Conservation (phyloP, 192 early-diverging fungal species). For the Coemansia sp. region DNA sequence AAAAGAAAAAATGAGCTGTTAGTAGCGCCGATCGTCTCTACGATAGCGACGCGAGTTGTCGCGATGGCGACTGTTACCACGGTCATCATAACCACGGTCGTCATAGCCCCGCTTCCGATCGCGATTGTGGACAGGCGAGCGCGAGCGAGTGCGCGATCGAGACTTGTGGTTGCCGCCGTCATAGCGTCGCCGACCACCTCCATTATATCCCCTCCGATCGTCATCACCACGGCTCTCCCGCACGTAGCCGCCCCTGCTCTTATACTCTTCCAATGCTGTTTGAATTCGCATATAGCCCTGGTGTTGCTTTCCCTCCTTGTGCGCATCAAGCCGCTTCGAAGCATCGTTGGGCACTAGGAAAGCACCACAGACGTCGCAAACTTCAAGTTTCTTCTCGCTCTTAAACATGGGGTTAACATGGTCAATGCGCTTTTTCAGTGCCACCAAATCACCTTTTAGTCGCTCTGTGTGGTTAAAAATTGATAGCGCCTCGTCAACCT, state of each 20-base stretch:
- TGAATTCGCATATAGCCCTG: slow-evolving; percentile 77
- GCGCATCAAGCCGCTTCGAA: slow-evolving; percentile 76
- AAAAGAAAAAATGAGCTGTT: background rate
- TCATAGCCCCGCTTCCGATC: slow-evolving; percentile 15
- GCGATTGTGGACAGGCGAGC: slow-evolving; percentile 17
- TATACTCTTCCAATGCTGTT: slow-evolving; percentile 68
- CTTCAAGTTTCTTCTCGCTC: slow-evolving; percentile 72
- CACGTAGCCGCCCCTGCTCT: slow-evolving; percentile 15
- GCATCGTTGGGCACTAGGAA: slow-evolving; percentile 82
- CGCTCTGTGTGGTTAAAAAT: slow-evolving; percentile 66
- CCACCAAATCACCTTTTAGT: slow-evolving; percentile 62
- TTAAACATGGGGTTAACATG: slow-evolving; percentile 63
- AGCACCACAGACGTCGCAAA: slow-evolving; percentile 83
- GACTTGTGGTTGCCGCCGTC: slow-evolving; percentile 14
- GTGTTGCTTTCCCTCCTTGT: slow-evolving; percentile 84
- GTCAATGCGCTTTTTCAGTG: slow-evolving; percentile 58
- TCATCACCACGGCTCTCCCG: slow-evolving; percentile 9
- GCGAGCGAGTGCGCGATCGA: slow-evolving; percentile 32
- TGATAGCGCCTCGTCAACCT: slow-evolving; percentile 68
- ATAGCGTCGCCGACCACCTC: slow-evolving; percentile 19
- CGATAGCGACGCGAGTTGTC: slow-evolving; percentile 30
- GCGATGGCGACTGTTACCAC: slow-evolving; percentile 9
- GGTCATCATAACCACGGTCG: slow-evolving; percentile 9
- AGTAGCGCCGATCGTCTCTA: slow-evolving; percentile 27
- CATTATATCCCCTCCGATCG: slow-evolving; percentile 13